These are phyloP conservation scores for Wickerhamomyces chaumierensis DNA, from an alignment of 805 yeast species.

Conservation along the genomic window DNA sequence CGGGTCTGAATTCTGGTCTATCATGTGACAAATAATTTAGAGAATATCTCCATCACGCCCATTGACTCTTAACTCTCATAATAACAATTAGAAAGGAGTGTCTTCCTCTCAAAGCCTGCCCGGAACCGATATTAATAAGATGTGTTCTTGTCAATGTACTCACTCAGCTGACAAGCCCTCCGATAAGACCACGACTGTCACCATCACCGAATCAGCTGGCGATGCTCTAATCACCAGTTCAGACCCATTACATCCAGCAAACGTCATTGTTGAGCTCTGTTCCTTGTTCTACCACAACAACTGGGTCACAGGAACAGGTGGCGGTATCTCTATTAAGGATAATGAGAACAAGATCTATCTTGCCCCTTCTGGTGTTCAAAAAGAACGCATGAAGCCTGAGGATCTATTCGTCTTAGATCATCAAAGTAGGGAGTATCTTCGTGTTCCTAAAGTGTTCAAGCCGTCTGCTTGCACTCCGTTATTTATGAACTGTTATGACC, in stretches of 20 bases:
- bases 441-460: conserved; percentile 56
- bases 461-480: conserved; percentile 94
- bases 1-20: no score
- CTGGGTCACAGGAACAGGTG: conserved; percentile 96
- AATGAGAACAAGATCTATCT: conserved; percentile 48
- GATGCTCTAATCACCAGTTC: conserved; percentile 13
- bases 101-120: background rate
- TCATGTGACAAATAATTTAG: no score
- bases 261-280: conserved; percentile 75
- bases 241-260: conserved; percentile 47
- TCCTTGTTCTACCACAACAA: conserved; percentile 63
- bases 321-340: conserved; percentile 74
- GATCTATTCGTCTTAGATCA: conserved; percentile 70
- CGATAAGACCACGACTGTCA: conserved; percentile 1
- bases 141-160: conserved; percentile 5
- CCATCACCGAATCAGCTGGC: background rate
- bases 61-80: no score
- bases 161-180: background rate
- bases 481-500: conserved; percentile 56
- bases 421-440: conserved; percentile 37
- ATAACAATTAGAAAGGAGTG: no score
- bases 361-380: conserved; percentile 95
- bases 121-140: background rate
- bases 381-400: conserved; percentile 73
- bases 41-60: no score